phyloP scores from a whole-genome alignment of 2,329 filamentous ascomycete genomes.

The Cladophialophora exuberans region DNA sequence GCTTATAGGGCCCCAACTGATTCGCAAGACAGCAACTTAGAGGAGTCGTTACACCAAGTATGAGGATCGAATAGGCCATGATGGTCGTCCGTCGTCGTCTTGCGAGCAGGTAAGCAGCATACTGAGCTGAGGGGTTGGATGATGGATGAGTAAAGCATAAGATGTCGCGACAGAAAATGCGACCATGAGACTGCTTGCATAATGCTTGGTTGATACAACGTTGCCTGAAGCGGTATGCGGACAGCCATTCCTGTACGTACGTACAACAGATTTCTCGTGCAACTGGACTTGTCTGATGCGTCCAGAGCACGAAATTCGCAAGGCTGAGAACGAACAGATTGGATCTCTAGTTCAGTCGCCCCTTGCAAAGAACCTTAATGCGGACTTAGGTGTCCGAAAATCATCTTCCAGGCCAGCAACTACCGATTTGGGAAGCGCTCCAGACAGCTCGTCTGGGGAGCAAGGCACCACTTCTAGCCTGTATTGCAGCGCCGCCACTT shows the following conservation, averaged over 20 bases:
- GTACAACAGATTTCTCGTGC: background rate
- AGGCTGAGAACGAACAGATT: background rate
- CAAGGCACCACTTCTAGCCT: too few relatives aligned
- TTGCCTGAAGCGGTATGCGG: background rate
- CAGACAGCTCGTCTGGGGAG: background rate
- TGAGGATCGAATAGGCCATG: conserved; percentile 9
- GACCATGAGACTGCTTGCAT: background rate
- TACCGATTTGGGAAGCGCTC: background rate
- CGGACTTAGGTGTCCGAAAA: background rate
- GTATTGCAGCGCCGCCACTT: background rate
- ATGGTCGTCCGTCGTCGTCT: background rate
- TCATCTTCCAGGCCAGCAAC: background rate
- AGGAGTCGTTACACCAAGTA: background rate
- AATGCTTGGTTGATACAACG: background rate
- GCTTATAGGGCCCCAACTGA: background rate
- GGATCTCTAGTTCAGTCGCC: background rate
- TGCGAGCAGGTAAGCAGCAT: background rate
- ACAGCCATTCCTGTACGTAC: background rate
- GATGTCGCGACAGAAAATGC: background rate
- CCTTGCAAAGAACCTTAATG: background rate
- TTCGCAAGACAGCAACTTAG: background rate
- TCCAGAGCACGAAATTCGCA: background rate
- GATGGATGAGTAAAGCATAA: background rate
- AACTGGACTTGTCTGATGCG: background rate
- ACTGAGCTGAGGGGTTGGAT: background rate